A percentile compares a stretch with the other conserved stretches of the same genome.
These are phyloP conservation scores for Piper longum DNA, from an alignment of 164 flowering plant genomes.

Conservation along the genomic window DNA sequence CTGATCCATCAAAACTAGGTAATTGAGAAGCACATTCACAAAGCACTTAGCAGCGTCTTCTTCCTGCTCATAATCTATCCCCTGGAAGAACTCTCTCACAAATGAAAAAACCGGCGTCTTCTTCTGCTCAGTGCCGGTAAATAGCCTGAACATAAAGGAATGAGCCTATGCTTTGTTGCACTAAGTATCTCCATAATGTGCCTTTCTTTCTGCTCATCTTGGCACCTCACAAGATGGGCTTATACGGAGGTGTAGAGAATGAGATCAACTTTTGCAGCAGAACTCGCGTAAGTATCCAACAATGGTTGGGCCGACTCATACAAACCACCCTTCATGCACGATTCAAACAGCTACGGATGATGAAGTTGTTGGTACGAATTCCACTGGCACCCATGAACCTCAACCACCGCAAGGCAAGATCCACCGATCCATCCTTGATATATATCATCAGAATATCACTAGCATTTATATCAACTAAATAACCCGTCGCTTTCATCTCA, in stretches of 20 bases:
- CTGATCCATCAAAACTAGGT: conserved; percentile 96
- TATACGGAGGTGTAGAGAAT: conserved; percentile 83
- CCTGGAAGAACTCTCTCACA: conserved; percentile 84
- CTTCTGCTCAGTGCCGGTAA: conserved; percentile 89
- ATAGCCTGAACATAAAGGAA: conserved; percentile 86
- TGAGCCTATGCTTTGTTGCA: conserved; percentile 82
- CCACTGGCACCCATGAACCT: conserved; percentile 95
- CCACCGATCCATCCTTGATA: conserved; percentile 84
- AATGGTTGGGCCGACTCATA: conserved; percentile 92
- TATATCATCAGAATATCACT: conserved; percentile 92
- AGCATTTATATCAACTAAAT: conserved; percentile 80
- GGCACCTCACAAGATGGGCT: conserved; percentile 88
- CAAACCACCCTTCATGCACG: conserved; percentile 83
- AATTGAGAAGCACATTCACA: conserved; percentile 89
- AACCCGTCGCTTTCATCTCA: conserved; percentile 93
- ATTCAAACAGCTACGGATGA: conserved; percentile 87
- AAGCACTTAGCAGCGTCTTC: conserved; percentile 84
- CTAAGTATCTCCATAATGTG: conserved; percentile 81
- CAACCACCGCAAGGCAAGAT: conserved; percentile 88
- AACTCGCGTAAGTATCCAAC: conserved; percentile 64
- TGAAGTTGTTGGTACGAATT: conserved; percentile 79
- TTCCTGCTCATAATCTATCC: conserved; percentile 77
- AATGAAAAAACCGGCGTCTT: conserved; percentile 76
- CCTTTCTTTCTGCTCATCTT: conserved; percentile 77
- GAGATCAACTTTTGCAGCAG: conserved; percentile 87